Base-by-base conservation (phyloP, 768 basidiomycete species). In the Pholiota molesta region DNA sequence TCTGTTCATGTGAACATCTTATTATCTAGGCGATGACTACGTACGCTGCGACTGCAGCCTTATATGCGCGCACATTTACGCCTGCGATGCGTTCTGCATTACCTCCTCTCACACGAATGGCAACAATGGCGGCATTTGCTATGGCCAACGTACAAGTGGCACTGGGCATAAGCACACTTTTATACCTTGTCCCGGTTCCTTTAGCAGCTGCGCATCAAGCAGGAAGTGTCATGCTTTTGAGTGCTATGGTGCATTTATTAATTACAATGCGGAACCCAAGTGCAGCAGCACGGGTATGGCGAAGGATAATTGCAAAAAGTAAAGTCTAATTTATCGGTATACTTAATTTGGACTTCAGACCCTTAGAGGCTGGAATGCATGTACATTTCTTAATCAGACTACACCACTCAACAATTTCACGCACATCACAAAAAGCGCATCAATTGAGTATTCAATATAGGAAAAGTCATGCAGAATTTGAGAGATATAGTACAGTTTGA, bases 131-230 rank as follows among this genome's bases (percentile, higher is more conserved):
- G 19, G 88, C 88, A 2, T 94, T 94, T 71, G 87, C 79, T 5
- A 87, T 94, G 82, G 92, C 86, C 26, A 94, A 95, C 66, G 73
- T 94, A 0, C 97, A 99, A 73, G 93, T 92, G 11, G 67, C 78
- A 1, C 73, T 86, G 23, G 83, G 84, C 2, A 83, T 84, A 39
- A 79, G 90, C 26, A 99, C 97, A 0, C 77, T 99, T 23, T 73
- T 98, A 13, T 97, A 97, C 74, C 84, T 98, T 39, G 97, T 99
- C 1, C 97, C 97, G 0, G 85, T 94, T 0, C 93, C 93, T 2
- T 77, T 99, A 2, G 97, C 97, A 8, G 94, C 97, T 13, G 83
- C 89, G 33, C 97, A 99, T 72, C 97, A 99, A 74, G 97, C 94
- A 0, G 97, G 97, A 5, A 97, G 95, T 68, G 91, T 99, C 7